phyloP scores from a whole-genome alignment of 2,329 filamentous ascomycete species.

The Phyllosticta citriasiana region DNA sequence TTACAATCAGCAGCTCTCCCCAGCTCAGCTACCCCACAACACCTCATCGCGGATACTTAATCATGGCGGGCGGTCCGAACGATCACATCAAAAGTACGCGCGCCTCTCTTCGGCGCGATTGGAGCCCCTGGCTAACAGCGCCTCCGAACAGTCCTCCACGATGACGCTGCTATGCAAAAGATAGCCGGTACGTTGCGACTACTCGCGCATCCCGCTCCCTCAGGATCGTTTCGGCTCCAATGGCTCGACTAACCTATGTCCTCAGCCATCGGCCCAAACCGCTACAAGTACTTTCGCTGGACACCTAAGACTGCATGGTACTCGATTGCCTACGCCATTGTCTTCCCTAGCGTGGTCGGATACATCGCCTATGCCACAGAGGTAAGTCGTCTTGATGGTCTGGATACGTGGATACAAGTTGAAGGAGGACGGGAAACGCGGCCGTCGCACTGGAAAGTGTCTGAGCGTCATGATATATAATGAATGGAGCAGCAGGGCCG shows the following conservation, averaged over 20 bases:
- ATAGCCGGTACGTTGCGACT: slow-evolving; percentile 39
- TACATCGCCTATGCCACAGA: slow-evolving; percentile 72
- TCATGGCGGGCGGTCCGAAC: slow-evolving; percentile 9
- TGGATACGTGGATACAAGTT: not conserved
- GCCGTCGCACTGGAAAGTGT: not conserved
- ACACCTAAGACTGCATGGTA: slow-evolving; percentile 72
- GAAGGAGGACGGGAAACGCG: not conserved
- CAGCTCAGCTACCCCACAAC: not conserved
- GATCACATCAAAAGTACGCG: not conserved
- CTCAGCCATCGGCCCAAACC: slow-evolving; percentile 70
- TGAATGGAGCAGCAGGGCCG: not conserved
- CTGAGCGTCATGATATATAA: not conserved
- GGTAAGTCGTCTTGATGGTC: slow-evolving; percentile 48
- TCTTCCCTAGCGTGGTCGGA: slow-evolving; percentile 61
- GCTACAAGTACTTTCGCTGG: slow-evolving; percentile 94
- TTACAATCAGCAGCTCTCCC: not conserved
- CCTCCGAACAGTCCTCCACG: slow-evolving; percentile 33
- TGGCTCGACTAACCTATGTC: not conserved
- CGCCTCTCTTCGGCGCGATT: not conserved
- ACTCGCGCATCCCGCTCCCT: not conserved
- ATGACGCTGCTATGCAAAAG: slow-evolving; percentile 48
- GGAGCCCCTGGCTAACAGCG: not conserved
- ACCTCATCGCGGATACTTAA: not conserved
- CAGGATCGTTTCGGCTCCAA: not conserved
- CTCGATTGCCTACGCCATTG: slow-evolving; percentile 64